A percentile compares a stretch with the other conserved stretches of the same genome.
Evolutionary conservation across 1,139 yeast species (phyloP).

Genomic region (Blastobotrys elegans): DNA sequence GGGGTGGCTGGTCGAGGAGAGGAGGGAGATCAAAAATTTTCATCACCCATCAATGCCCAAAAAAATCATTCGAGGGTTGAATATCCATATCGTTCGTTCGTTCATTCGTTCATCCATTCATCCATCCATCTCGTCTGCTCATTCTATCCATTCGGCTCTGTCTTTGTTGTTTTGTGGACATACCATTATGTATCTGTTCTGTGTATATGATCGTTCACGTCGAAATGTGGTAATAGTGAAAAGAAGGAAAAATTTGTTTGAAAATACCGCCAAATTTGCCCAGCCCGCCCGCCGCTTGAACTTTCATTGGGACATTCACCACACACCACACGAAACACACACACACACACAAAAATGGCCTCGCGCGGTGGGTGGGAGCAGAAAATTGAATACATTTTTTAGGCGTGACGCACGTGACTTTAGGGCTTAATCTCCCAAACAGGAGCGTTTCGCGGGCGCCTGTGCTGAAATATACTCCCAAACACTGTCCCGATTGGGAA

Average conservation of each 20-base stretch:
- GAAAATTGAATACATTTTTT: no score
- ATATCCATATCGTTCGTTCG: background rate
- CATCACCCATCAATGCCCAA: background rate
- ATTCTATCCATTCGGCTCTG: no score
- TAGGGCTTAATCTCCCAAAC: background rate
- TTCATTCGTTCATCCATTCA: no score
- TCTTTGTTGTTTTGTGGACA: no score
- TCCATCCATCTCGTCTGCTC: no score
- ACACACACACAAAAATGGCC: no score
- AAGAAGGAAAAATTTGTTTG: conserved; percentile 1
- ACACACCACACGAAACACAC: no score
- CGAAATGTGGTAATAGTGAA: conserved; percentile 1
- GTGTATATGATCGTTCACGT: background rate
- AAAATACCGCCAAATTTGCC: background rate
- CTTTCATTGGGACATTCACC: no score
- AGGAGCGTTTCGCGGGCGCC: background rate
- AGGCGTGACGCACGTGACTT: background rate
- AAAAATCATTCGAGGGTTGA: no score
- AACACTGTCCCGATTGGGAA: background rate
- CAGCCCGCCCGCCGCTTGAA: background rate
- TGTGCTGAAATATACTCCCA: background rate
- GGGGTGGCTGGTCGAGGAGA: no score
- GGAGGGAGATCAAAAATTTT: no score
- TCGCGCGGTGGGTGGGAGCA: no score
- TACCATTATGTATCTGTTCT: conserved; percentile 9